phyloP scores from a whole-genome alignment of 106 monocot genomes.

The Cymbidium sinense region DNA sequence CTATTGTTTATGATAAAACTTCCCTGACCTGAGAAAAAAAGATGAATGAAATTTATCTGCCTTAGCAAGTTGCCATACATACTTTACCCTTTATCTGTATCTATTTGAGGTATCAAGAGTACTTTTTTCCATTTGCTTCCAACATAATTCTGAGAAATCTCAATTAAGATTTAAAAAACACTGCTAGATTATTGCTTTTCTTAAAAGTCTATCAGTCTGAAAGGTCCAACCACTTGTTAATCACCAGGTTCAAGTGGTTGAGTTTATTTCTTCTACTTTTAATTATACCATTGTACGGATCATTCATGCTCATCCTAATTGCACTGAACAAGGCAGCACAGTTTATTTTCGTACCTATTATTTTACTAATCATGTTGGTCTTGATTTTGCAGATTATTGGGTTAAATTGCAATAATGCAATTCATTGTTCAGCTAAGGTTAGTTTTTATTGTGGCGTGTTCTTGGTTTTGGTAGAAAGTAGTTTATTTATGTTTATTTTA shows the following conservation, averaged over 20 bases:
- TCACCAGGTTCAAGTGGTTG: neutral
- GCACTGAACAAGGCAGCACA: neutral
- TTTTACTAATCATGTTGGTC: constrained; percentile 1
- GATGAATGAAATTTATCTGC: too few relatives aligned
- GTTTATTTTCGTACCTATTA: neutral
- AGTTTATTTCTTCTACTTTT: neutral
- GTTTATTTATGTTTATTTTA: neutral
- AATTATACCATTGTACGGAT: neutral
- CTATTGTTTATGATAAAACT: too few relatives aligned
- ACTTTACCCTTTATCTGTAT: too few relatives aligned
- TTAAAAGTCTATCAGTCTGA: neutral
- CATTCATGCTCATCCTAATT: neutral
- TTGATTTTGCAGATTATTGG: constrained; percentile 73
- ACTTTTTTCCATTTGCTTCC: neutral
- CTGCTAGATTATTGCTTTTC: neutral
- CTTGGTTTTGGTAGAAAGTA: neutral
- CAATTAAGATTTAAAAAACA: neutral
- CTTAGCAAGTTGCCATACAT: too few relatives aligned
- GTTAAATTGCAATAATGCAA: constrained; percentile 80
- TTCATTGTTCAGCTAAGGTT: constrained; percentile 97
- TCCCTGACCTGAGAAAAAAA: too few relatives aligned
- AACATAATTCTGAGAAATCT: neutral
- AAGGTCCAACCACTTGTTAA: neutral
- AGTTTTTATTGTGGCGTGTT: constrained; percentile 10
- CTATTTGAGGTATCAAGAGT: neutral